phyloP scores from a whole-genome alignment of 768 basidiomycete genomes.

The Lyophyllum decastes region DNA sequence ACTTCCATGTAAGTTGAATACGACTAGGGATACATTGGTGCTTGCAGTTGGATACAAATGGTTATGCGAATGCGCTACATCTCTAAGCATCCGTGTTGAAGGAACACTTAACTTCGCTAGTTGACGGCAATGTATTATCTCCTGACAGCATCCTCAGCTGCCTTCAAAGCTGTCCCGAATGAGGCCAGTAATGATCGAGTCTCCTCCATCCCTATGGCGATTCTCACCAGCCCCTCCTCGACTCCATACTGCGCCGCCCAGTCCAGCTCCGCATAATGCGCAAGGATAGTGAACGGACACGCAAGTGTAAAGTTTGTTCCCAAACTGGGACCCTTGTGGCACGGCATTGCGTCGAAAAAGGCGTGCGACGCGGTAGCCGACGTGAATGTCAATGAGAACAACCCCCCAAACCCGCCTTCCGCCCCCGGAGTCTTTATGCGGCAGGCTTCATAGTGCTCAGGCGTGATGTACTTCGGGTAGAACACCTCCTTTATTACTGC shows the following conservation, averaged over 20 bases:
- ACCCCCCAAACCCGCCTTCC: slow-evolving; percentile 73
- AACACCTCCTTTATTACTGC: slow-evolving; percentile 79
- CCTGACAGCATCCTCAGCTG: slow-evolving; percentile 60
- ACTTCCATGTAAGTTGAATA: neutral
- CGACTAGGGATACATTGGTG: slow-evolving; percentile 10
- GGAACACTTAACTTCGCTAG: slow-evolving; percentile 10
- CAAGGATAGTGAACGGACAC: slow-evolving; percentile 90
- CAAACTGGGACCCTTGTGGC: slow-evolving; percentile 86
- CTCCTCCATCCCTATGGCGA: slow-evolving; percentile 92
- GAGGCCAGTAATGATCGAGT: slow-evolving; percentile 50
- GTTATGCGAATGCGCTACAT: slow-evolving; percentile 15
- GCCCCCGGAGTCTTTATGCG: slow-evolving; percentile 45
- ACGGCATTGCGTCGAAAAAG: slow-evolving; percentile 84
- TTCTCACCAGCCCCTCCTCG: slow-evolving; percentile 78
- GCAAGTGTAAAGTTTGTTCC: slow-evolving; percentile 97
- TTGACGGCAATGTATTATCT: neutral
- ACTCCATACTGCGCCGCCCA: slow-evolving; percentile 92
- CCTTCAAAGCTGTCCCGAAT: slow-evolving; percentile 66
- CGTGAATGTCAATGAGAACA: slow-evolving; percentile 88
- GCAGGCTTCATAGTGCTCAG: slow-evolving; percentile 70
- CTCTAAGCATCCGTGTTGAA: slow-evolving; percentile 34
- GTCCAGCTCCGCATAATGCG: slow-evolving; percentile 85
- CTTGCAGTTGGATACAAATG: slow-evolving; percentile 46
- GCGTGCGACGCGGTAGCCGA: slow-evolving; percentile 64
- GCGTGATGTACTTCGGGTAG: slow-evolving; percentile 84